Evolutionary conservation across 2,329 filamentous ascomycete genomes (phyloP).

Genomic region (Xylaria sp.): DNA sequence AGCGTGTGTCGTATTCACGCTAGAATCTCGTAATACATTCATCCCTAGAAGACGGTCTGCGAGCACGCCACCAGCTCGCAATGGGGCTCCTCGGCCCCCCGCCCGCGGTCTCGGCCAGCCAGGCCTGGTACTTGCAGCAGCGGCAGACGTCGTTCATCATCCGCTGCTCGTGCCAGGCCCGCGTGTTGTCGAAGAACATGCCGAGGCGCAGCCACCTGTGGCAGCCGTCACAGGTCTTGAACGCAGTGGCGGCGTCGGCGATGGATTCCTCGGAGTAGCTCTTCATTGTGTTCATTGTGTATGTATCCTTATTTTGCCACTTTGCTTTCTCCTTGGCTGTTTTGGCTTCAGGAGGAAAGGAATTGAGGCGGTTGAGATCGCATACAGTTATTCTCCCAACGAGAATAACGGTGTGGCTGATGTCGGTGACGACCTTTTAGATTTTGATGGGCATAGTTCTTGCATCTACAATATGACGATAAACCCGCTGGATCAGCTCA

Average conservation of each 20-base stretch:
- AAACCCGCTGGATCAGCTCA: too few species aligned
- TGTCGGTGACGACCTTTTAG: not conserved
- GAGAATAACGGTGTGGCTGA: not conserved
- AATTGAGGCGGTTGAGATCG: not conserved
- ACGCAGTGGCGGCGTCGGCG: conserved; percentile 5
- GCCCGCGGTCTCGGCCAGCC: not conserved
- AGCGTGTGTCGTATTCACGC: not conserved
- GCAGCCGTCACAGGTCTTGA: conserved; percentile 29
- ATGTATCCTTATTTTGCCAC: not conserved
- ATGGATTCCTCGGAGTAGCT: not conserved
- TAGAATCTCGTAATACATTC: not conserved
- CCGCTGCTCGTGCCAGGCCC: conserved; percentile 4
- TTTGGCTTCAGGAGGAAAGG: too few species aligned
- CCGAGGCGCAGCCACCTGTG: conserved; percentile 23
- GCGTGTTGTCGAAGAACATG: conserved; percentile 28
- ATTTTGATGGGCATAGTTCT: too few species aligned
- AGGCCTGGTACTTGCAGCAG: conserved; percentile 30
- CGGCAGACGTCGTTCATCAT: conserved; percentile 11
- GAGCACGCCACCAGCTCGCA: conserved; percentile 25
- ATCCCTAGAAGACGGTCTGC: conserved; percentile 8
- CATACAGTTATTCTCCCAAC: not conserved
- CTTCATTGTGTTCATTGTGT: not conserved
- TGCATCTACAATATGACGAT: too few species aligned
- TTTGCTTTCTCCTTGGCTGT: not conserved
- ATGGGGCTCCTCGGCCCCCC: conserved; percentile 12